These are phyloP conservation scores for Solanum dulcamara DNA, from an alignment of 257 asterid species.

Conservation along the genomic window DNA sequence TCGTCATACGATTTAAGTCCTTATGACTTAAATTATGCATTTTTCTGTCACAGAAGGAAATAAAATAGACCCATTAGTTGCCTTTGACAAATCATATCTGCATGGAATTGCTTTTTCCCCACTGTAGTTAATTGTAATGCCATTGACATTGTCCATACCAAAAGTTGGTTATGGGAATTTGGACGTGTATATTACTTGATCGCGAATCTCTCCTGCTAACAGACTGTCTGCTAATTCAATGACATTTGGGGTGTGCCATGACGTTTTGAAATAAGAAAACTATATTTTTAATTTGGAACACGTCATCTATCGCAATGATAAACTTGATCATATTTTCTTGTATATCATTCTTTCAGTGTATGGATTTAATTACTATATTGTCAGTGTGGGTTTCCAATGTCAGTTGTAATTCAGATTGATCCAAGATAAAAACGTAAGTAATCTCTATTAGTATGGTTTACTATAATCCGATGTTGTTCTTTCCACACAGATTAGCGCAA, in stretches of 20 bases:
- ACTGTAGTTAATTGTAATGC: not conserved
- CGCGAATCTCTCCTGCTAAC: not conserved
- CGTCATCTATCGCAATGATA: not conserved
- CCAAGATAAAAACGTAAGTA: not conserved
- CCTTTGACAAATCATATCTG: not conserved
- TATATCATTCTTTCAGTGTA: not conserved
- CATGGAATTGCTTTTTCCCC: not conserved
- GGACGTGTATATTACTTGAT: not conserved
- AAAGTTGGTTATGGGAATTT: not conserved
- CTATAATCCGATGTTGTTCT: not conserved
- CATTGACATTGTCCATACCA: not conserved
- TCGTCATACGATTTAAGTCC: not conserved
- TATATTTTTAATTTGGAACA: not conserved
- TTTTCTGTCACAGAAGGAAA: not conserved
- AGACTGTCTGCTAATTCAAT: not conserved
- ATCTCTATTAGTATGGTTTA: not conserved
- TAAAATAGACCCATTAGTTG: not conserved
- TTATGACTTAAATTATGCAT: not conserved
- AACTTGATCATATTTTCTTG: not conserved
- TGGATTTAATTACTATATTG: not conserved
- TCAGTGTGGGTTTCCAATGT: not conserved
- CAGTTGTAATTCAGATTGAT: not conserved
- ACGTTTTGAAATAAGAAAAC: not conserved
- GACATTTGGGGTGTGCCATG: not conserved
- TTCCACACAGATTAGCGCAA: conserved; percentile 20